Percentiles rank a stretch among this genome's conserved stretches.
Evolutionary conservation across 192 early-diverging fungal species (phyloP).

Genomic region (Coemansia furcata): DNA sequence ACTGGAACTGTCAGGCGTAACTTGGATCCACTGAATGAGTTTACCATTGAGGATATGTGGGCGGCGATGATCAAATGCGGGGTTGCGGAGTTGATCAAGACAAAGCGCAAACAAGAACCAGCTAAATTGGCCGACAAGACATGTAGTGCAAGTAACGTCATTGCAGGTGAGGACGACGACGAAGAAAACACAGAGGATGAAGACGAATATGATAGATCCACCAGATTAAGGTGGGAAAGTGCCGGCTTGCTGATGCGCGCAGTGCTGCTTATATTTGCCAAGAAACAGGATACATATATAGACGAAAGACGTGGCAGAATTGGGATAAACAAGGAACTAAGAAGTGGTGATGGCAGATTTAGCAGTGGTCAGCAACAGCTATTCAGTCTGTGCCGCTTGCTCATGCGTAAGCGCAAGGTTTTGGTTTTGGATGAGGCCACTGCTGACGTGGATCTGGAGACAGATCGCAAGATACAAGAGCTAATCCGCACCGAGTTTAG

Average conservation of each 20-base stretch:
- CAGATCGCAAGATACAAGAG: slow-evolving; percentile 12
- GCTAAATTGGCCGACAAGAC: not conserved
- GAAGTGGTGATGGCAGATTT: slow-evolving; percentile 36
- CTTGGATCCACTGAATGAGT: slow-evolving; percentile 58
- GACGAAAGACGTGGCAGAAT: not conserved
- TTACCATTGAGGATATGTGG: slow-evolving; percentile 63
- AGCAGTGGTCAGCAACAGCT: slow-evolving; percentile 60
- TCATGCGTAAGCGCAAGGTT: slow-evolving; percentile 55
- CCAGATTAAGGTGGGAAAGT: not conserved
- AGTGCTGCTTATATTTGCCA: not conserved
- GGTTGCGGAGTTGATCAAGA: not conserved
- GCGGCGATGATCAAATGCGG: slow-evolving; percentile 44
- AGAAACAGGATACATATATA: not conserved
- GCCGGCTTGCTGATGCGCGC: not conserved
- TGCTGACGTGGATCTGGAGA: slow-evolving; percentile 54
- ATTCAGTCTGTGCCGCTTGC: slow-evolving; percentile 58
- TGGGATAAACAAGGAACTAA: not conserved
- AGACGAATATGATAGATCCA: not conserved
- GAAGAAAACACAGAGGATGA: slow-evolving; percentile 22
- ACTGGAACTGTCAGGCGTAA: slow-evolving; percentile 62
- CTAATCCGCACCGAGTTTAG: slow-evolving; percentile 54
- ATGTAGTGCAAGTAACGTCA: not conserved
- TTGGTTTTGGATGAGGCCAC: slow-evolving; percentile 71
- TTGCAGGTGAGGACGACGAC: slow-evolving; percentile 11
- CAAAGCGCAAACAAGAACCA: not conserved